These are phyloP conservation scores for Dissoconium aciculare DNA, from an alignment of 2,329 filamentous ascomycete genomes.

Conservation along the genomic window DNA sequence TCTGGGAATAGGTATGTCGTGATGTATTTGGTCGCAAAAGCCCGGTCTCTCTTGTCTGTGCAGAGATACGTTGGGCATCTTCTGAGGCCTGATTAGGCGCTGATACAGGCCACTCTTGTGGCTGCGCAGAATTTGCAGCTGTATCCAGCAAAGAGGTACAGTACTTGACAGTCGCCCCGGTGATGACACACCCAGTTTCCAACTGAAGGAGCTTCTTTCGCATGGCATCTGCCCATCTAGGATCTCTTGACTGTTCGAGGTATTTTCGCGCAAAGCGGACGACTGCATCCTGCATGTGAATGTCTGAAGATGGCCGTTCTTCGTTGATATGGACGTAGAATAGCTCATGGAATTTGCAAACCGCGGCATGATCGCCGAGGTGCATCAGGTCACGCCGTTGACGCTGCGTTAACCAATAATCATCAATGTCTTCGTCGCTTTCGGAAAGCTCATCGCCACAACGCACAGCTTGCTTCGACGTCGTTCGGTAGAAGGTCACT, in stretches of 20 bases:
- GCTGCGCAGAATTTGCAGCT: constrained; percentile 3
- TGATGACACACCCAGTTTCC: constrained; percentile 5
- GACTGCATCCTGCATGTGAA: constrained; percentile 24
- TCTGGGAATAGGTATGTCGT: not conserved
- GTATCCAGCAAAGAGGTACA: constrained; percentile 8
- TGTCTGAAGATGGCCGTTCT: constrained; percentile 24
- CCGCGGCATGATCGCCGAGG: constrained; percentile 13
- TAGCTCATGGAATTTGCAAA: constrained; percentile 23
- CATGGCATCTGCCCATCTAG: constrained; percentile 18
- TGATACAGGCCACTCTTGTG: too few species aligned
- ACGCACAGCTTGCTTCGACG: constrained; percentile 25
- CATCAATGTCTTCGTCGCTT: constrained; percentile 30
- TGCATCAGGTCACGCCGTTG: constrained; percentile 18
- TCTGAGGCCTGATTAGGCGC: not conserved
- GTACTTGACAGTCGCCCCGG: constrained; percentile 7
- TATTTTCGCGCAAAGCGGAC: constrained; percentile 26
- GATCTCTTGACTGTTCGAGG: constrained; percentile 12
- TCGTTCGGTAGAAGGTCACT: constrained; percentile 27
- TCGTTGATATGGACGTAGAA: constrained; percentile 26
- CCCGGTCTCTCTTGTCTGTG: not conserved
- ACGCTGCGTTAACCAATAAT: constrained; percentile 24
- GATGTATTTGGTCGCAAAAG: not conserved
- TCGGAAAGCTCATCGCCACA: constrained; percentile 28
- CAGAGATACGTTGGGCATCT: not conserved
- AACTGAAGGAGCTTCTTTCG: constrained; percentile 23